Base-by-base conservation (phyloP, 495 filamentous ascomycete species). In the Achaetomiella virescens region DNA sequence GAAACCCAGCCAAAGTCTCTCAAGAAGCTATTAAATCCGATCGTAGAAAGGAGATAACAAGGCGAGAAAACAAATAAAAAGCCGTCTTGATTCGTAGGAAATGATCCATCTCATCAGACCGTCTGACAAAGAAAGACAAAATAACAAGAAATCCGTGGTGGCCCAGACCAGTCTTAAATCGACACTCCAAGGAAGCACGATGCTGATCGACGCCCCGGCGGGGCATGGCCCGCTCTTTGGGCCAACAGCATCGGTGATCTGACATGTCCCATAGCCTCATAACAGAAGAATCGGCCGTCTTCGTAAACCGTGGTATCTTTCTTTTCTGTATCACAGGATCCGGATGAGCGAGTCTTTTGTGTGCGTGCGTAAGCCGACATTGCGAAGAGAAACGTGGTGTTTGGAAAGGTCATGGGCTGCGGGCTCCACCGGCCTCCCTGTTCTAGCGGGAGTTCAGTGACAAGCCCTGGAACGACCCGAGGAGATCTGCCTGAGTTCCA, bases 361-460 rank as follows among this genome's bases (percentile, higher is more conserved):
- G 50, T 27, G 27, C 33, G 17, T 38, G 59, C 58, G 44, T 31
- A 57, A 58, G 52, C 27, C 48, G 38, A 57, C 25, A 52, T 54
- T 41, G 35, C 17, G 22, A 27, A 57, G 33, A 44, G 41, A 54
- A 59, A 66, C 44, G 27, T 31, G 27, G 27, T 31, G 27, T 31
- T 4, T 9, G 4, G 49, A 45, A 61, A 22, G 22, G 53, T 42
- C 18, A 49, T 20, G 47, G 20, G 2, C 24, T 11, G 14, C 15
- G 10, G 1, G 20, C 2, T 17, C 27, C 27, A 10, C 10, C 29
- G 18, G 2, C 21, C 51, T 73, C 58, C 17, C 20, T 17, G 3
- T 24, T 15, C 52, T 56, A 80, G 47, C 77, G 77, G 36, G 71
- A 65, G 60, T 79, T 80, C 57, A 82, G 68, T 2, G 78, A 81